phyloP scores from a whole-genome alignment of 2,329 filamentous ascomycete genomes.

The Ceratocystis cubensis region DNA sequence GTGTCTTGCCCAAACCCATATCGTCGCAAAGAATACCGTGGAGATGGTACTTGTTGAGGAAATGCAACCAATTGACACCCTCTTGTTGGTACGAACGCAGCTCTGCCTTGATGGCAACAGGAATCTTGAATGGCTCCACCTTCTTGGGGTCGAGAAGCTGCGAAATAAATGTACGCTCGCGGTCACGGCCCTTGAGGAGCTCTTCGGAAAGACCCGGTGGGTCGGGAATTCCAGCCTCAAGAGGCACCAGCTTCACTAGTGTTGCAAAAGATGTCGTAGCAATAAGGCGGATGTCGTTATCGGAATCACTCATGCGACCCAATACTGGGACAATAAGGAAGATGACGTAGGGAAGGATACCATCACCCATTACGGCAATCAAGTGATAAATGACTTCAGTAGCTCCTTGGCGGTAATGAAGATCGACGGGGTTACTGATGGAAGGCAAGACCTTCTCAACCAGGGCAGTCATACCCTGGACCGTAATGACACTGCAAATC shows the following conservation, averaged over 20 bases:
- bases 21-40: constrained; percentile 98
- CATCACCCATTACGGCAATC: constrained; percentile 95
- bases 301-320: constrained; percentile 95
- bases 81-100: constrained; percentile 96
- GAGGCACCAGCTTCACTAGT: constrained; percentile 86
- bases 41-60: constrained; percentile 94
- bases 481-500: constrained; percentile 89
- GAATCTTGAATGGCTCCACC: constrained; percentile 84
- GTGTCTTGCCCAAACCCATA: constrained; percentile 95
- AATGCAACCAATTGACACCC: constrained; percentile 96
- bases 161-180: constrained; percentile 89
- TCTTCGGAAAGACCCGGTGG: constrained; percentile 84
- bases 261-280: constrained; percentile 96
- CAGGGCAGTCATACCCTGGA: constrained; percentile 89
- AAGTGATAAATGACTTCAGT: constrained; percentile 94
- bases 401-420: constrained; percentile 80
- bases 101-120: constrained; percentile 92
- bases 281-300: constrained; percentile 86
- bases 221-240: constrained; percentile 94
- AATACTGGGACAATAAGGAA: constrained; percentile 96
- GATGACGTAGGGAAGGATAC: constrained; percentile 92
- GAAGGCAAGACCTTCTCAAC: constrained; percentile 87
- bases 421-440: constrained; percentile 79
- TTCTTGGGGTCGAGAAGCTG: constrained; percentile 96
- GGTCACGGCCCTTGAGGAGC: constrained; percentile 76